Evolutionary conservation across 2,329 filamentous ascomycete genomes (phyloP).

Genomic region (Exophiala viscosa): DNA sequence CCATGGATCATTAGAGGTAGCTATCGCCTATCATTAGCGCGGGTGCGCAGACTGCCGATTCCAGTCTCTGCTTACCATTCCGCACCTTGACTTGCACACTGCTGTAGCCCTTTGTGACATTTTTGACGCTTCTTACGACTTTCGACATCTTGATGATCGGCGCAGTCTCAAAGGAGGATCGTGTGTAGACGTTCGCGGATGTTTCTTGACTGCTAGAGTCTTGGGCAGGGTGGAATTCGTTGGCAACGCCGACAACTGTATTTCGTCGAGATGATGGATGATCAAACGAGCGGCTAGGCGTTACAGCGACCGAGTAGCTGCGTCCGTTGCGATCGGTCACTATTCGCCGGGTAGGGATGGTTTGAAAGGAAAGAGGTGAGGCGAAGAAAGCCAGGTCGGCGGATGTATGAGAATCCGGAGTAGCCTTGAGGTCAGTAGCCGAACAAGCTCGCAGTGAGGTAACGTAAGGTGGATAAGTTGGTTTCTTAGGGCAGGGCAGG

Average conservation of each 20-base stretch:
- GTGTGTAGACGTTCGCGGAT: slow-evolving; percentile 20
- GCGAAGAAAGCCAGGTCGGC: slow-evolving; percentile 27
- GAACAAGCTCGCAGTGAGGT: neutral
- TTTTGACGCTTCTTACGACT: slow-evolving; percentile 95
- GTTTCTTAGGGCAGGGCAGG: neutral
- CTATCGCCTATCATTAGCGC: slow-evolving; percentile 47
- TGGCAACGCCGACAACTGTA: slow-evolving; percentile 21
- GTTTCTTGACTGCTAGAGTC: slow-evolving; percentile 9
- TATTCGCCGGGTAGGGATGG: slow-evolving; percentile 22
- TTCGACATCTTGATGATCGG: slow-evolving; percentile 68
- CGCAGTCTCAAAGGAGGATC: slow-evolving; percentile 19
- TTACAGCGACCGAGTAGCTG: slow-evolving; percentile 25
- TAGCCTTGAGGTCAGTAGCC: slow-evolving; percentile 10
- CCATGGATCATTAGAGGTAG: slow-evolving; percentile 98
- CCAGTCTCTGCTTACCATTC: slow-evolving; percentile 65
- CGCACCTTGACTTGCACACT: slow-evolving; percentile 95
- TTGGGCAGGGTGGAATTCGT: slow-evolving; percentile 15
- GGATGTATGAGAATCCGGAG: slow-evolving; percentile 9
- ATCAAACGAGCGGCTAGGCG: slow-evolving; percentile 24
- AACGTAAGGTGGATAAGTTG: slow-evolving; percentile 16
- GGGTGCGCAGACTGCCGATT: neutral
- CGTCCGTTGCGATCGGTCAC: slow-evolving; percentile 25
- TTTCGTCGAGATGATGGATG: slow-evolving; percentile 19
- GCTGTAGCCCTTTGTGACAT: slow-evolving; percentile 98
- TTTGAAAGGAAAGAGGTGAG: slow-evolving; percentile 24